phyloP scores from a whole-genome alignment of 2,329 filamentous ascomycete species.

The Gyromitra esculenta region DNA sequence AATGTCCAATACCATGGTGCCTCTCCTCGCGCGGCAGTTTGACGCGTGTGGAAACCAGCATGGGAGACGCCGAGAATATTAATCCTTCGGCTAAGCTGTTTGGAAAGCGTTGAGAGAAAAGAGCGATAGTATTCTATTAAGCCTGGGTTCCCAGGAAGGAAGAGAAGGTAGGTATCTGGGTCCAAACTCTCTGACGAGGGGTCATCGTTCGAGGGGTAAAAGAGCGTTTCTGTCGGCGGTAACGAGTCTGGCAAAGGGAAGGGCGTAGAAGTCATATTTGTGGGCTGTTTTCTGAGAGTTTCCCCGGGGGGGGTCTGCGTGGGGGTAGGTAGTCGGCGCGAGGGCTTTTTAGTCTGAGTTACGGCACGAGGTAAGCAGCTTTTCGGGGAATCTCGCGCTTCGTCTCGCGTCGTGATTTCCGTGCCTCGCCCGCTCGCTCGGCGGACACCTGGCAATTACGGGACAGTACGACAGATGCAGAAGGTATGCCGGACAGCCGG shows the following conservation, averaged over 20 bases:
- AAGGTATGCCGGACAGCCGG: background rate
- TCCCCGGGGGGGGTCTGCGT: background rate
- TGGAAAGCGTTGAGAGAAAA: conserved; percentile 67
- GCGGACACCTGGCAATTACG: conserved; percentile 16
- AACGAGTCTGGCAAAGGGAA: conserved; percentile 49
- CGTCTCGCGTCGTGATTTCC: background rate
- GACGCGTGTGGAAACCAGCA: conserved; percentile 64
- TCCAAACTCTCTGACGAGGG: conserved; percentile 1
- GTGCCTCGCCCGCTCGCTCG: background rate
- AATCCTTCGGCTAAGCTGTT: conserved; percentile 59
- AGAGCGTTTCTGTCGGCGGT: conserved; percentile 52
- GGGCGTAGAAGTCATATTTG: conserved; percentile 34
- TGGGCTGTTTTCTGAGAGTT: background rate
- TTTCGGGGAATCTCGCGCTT: background rate
- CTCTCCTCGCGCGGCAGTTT: conserved; percentile 25
- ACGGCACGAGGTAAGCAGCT: background rate
- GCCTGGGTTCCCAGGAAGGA: conserved; percentile 80
- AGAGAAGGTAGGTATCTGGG: conserved; percentile 69
- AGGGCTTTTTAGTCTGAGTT: background rate
- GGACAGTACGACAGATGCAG: conserved; percentile 12
- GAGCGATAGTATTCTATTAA: conserved; percentile 76
- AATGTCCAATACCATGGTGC: conserved; percentile 39
- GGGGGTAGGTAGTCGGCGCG: background rate
- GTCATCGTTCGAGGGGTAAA: conserved; percentile 31
- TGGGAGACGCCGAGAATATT: conserved; percentile 70